A percentile compares a stretch with the other conserved stretches of the same genome.
Conservation (phyloP, 805 yeast genomes). For the Candida easanensis region DNA sequence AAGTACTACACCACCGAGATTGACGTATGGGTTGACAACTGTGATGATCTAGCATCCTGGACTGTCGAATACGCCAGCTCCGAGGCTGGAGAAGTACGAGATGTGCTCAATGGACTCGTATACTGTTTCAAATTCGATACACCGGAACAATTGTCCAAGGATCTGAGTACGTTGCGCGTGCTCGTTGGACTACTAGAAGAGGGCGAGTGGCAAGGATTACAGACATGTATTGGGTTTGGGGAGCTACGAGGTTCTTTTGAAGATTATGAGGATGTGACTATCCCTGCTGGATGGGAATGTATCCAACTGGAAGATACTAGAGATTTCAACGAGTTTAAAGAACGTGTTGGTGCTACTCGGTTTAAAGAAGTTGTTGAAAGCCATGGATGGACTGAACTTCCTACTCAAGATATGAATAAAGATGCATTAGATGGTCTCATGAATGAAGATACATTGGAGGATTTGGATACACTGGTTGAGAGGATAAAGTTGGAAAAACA, state of each 20-base stretch:
- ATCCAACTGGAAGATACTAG: slow-evolving; percentile 31
- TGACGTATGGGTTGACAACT: slow-evolving; percentile 32
- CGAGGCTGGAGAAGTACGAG: slow-evolving; percentile 26
- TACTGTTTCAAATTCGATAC: slow-evolving; percentile 17
- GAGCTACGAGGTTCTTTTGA: slow-evolving; percentile 25
- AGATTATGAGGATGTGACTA: slow-evolving; percentile 36
- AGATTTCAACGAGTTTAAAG: slow-evolving; percentile 42
- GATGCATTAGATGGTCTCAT: too few species aligned
- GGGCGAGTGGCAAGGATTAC: slow-evolving; percentile 10
- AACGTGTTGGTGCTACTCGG: slow-evolving; percentile 41
- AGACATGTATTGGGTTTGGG: slow-evolving; percentile 30
- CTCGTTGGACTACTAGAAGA: background rate
- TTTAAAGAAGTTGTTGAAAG: slow-evolving; percentile 45
- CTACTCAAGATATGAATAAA: background rate
- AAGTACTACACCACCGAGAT: slow-evolving; percentile 31
- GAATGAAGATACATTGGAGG: slow-evolving; percentile 7
- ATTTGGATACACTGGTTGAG: slow-evolving; percentile 12
- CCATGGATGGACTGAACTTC: slow-evolving; percentile 40
- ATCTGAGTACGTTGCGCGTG: background rate
- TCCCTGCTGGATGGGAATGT: slow-evolving; percentile 38
- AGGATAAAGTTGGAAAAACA: slow-evolving; percentile 9
- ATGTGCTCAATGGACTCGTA: slow-evolving; percentile 30
- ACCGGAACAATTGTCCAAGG: background rate
- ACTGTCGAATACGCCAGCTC: slow-evolving; percentile 3
- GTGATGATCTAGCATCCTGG: slow-evolving; percentile 32